Base-by-base conservation (phyloP, 805 yeast species). In the Zygosaccharomyces bailii region DNA sequence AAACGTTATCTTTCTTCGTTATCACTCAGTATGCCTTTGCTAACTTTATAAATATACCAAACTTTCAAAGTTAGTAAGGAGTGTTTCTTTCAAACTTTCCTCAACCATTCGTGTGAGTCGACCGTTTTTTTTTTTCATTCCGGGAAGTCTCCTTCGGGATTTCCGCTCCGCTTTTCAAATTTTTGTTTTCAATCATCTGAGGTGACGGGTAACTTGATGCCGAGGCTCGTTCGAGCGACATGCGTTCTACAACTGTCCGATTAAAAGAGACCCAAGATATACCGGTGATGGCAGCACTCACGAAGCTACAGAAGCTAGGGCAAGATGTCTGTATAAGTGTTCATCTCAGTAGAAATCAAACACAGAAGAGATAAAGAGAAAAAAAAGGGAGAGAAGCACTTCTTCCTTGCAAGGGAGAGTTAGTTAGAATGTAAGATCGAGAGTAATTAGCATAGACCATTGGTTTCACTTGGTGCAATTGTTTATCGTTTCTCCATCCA, bases 121-220 rank as follows among this genome's bases (percentile, higher is more conserved):
- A 25, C 24, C 23, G 25, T 30, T 37, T 30, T 35, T 35, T 21
- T 37, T 36, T 37, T 37, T 37, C 30, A 37, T 16, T 11, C 13
- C 20, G 30, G 14, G 30, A 25, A 25, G 7, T 25, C 5, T 5
- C 13, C 20, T 14, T 37, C 32, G 40, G 33, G 29, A 37, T 16
- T 23, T 37, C 40, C 30, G 23, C 19, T 10, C 14, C 30, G 24
- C 21, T 19, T 7, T 27, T n/a, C 6, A 27, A 27, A 7, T 27
- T 27, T 27, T n/a, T n/a, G n/a, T n/a, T 27, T n/a, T 27, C 14
- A 21, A n/a, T 27, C 31, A 10, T 10, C 31, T 27, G 31, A n/a
- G 16, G 25, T 34, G 27, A 3, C n/a, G 38, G 38, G 38, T 34
- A 34, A 34, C 27, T 2, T 7, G 16, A n/a, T 27, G 4, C 9